A percentile compares a stretch with the other conserved stretches of the same genome.
Evolutionary conservation across 257 asterid genomes (phyloP).

Genomic region (Anisodus acutangulus): DNA sequence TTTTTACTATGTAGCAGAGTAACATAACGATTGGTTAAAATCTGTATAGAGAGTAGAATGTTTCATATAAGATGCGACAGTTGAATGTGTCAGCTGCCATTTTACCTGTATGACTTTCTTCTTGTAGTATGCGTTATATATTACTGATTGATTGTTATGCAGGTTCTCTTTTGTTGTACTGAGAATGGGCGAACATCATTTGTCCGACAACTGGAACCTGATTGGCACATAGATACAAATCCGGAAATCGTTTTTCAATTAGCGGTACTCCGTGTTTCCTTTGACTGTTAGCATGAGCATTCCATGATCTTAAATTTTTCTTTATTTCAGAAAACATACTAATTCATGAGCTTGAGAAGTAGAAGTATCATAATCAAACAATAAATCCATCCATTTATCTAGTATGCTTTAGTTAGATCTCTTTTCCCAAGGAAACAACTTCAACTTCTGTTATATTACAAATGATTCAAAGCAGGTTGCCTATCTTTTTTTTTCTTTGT

Average conservation of each 20-base stretch:
- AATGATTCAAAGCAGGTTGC: neutral
- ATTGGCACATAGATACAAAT: conserved; percentile 95
- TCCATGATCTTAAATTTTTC: neutral
- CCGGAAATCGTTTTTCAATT: conserved; percentile 76
- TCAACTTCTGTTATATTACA: neutral
- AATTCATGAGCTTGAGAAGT: neutral
- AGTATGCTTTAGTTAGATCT: neutral
- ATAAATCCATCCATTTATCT: neutral
- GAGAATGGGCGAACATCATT: conserved; percentile 86
- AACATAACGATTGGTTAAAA: neutral
- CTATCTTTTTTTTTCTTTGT: neutral
- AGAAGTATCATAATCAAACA: neutral
- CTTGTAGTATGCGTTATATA: neutral
- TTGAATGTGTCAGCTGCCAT: neutral
- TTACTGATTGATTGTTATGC: conserved; percentile 39
- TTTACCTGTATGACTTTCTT: neutral
- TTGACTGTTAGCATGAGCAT: neutral
- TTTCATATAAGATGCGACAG: neutral
- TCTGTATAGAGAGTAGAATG: neutral
- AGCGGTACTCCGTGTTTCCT: conserved; percentile 58
- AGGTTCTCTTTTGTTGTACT: conserved; percentile 95
- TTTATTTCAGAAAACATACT: neutral
- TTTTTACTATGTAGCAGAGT: neutral
- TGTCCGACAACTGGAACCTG: conserved; percentile 96
- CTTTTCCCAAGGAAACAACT: neutral